Percentiles rank a stretch among this genome's conserved stretches.
Evolutionary conservation across 257 asterid genomes (phyloP).

Genomic region (Nicotiana undulata): DNA sequence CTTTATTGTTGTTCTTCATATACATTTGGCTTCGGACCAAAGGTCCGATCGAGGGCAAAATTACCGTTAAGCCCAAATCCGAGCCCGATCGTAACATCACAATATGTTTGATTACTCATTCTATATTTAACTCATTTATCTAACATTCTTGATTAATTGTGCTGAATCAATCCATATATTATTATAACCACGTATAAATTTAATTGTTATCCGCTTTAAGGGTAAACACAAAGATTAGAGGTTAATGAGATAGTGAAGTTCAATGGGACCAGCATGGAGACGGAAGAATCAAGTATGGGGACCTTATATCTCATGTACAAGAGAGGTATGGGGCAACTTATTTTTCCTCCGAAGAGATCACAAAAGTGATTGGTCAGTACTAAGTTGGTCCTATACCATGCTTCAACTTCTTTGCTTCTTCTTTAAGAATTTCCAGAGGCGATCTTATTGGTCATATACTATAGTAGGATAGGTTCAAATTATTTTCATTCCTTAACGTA

Average conservation of each 20-base stretch:
- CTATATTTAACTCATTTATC: too few relatives aligned
- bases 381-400: neutral
- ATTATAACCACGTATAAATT: too few relatives aligned
- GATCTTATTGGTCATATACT: neutral
- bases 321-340: neutral
- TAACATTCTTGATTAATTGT: too few relatives aligned
- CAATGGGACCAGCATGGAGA: constrained; percentile 2
- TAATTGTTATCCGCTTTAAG: too few relatives aligned
- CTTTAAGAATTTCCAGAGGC: neutral
- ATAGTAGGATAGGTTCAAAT: neutral
- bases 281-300: neutral
- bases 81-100: too few relatives aligned
- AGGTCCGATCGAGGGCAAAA: too few relatives aligned
- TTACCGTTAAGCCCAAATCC: too few relatives aligned
- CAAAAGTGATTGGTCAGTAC: neutral
- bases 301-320: neutral
- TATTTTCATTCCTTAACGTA: neutral
- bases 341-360: neutral
- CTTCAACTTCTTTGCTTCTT: neutral
- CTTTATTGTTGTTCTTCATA: too few relatives aligned
- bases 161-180: too few relatives aligned
- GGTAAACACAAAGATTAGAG: neutral
- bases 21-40: too few relatives aligned
- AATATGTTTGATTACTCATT: too few relatives aligned
- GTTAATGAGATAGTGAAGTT: neutral